Evolutionary conservation across 176 grass and related monocot genomes (phyloP).

Genomic region (Luzula sylvatica): DNA sequence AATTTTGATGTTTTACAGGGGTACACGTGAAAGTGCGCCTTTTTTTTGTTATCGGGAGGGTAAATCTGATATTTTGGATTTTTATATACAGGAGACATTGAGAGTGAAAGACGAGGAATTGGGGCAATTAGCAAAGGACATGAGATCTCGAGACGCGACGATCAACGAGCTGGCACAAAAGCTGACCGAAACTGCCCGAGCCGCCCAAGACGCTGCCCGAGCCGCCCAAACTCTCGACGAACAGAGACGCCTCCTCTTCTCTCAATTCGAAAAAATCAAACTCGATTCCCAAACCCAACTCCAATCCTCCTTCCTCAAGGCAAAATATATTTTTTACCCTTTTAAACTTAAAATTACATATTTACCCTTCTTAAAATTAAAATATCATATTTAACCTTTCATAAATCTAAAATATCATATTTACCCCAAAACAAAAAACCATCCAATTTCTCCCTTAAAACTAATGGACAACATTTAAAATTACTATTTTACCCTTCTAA

Average conservation of each 20-base stretch:
- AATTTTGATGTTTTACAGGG: too few relatives aligned
- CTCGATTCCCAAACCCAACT: constrained; percentile 54
- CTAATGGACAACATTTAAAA: too few relatives aligned
- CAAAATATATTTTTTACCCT: constrained; percentile 15
- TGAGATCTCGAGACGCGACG: constrained; percentile 65
- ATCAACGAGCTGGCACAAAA: constrained; percentile 89
- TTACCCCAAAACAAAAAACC: too few relatives aligned
- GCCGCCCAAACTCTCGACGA: constrained; percentile 79
- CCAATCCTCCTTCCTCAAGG: constrained; percentile 61
- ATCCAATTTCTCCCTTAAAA: too few relatives aligned
- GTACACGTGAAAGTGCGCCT: too few relatives aligned
- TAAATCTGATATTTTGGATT: too few relatives aligned
- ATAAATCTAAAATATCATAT: too few relatives aligned
- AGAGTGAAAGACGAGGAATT: constrained; percentile 97
- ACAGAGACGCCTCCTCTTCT: constrained; percentile 49
- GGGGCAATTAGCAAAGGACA: constrained; percentile 78
- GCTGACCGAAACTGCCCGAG: constrained; percentile 78
- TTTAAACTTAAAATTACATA: too few relatives aligned
- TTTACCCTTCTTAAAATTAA: too few relatives aligned
- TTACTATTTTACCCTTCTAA: too few relatives aligned
- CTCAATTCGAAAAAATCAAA: constrained; percentile 56
- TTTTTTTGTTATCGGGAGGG: too few relatives aligned
- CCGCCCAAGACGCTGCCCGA: constrained; percentile 69
- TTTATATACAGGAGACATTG: constrained; percentile 90
- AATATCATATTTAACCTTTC: too few relatives aligned